A percentile compares a stretch with the other conserved stretches of the same genome.
These are phyloP conservation scores for Candolleomyces efflorescens DNA, from an alignment of 768 basidiomycete species.

Conservation along the genomic window DNA sequence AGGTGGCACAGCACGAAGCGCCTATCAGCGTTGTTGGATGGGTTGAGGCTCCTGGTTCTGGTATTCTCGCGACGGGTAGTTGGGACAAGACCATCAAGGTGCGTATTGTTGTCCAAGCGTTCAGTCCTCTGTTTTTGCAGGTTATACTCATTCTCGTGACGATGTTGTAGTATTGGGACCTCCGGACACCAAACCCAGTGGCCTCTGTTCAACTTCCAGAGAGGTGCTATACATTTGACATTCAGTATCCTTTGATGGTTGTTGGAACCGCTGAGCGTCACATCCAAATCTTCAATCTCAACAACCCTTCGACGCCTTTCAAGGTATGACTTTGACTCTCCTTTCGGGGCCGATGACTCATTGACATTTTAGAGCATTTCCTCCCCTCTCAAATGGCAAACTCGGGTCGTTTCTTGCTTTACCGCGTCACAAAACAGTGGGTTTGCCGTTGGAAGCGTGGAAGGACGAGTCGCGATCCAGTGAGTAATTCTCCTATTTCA, in stretches of 20 bases:
- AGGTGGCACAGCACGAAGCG: constrained; percentile 89
- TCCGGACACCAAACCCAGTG: constrained; percentile 71
- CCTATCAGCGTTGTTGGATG: constrained; percentile 81
- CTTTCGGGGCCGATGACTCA: not conserved
- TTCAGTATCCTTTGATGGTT: constrained; percentile 79
- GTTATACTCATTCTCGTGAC: not conserved
- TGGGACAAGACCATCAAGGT: constrained; percentile 99
- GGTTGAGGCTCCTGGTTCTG: constrained; percentile 69
- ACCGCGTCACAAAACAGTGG: constrained; percentile 62
- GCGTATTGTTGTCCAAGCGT: constrained; percentile 9
- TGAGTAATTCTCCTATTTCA: constrained; percentile 38
- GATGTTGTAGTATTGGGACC: constrained; percentile 80
- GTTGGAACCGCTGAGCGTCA: constrained; percentile 93
- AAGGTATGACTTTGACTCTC: constrained; percentile 46
- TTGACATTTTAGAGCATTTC: constrained; percentile 56
- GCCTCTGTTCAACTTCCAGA: constrained; percentile 83
- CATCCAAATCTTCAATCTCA: constrained; percentile 84
- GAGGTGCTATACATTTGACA: constrained; percentile 85
- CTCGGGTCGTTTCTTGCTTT: constrained; percentile 81
- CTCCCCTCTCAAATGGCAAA: constrained; percentile 94
- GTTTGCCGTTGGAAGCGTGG: constrained; percentile 82
- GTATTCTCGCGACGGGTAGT: constrained; percentile 87
- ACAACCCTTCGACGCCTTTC: constrained; percentile 73
- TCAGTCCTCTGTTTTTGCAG: too few relatives aligned
- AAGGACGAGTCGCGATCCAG: constrained; percentile 96